Base-by-base conservation (phyloP, 768 basidiomycete species). In the Lactarius pseudohatsudake region DNA sequence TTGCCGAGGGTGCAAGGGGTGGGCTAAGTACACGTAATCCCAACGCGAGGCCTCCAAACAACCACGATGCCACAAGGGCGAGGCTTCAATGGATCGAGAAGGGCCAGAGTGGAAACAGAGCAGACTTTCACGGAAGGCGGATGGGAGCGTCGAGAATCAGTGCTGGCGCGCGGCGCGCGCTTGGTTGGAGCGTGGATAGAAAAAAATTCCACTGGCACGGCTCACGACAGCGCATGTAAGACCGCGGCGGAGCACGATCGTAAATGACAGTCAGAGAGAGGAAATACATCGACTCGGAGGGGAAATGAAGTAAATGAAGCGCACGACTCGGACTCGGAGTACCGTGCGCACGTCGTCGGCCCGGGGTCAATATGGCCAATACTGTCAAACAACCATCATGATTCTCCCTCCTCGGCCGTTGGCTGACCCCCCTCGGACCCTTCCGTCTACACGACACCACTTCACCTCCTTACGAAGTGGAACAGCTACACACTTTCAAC, bases 21-120 rank as follows among this genome's bases (percentile, higher is more conserved):
- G 58, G 18, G 62, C 38, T 57, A 62, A 28, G 41, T 64, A 67
- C 66, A 67, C 66, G 66, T 67, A 67, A 67, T 59, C 62, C 6
- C 4, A 59, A 30, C 62, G 66, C 65, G 56, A 59, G 58, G 53
- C 62, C 40, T n/a, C 38, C 57, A 55, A 53, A 53, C 50, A 36
- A 41, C 53, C 61, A 58, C 45, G 41, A 41, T 41, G 41, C 61
- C 34, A 40, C 30, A 43, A 18, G 50, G 15, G 56, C 47, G 61
- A 62, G 66, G 61, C 66, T 54, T 59, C 26, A 53, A 53, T 26
- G 34, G 58, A 65, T 53, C 58, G 59, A 59, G 38, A 7, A 13
- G 10, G 32, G 61, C 57, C n/a, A 20, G 47, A 66, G 57, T 41
- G 50, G 66, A 59, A 67, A 59, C 50, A 32, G 30, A 28, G 57